phyloP scores from a whole-genome alignment of 352 stramenopile species.

The Phytophthora cryptogea region DNA sequence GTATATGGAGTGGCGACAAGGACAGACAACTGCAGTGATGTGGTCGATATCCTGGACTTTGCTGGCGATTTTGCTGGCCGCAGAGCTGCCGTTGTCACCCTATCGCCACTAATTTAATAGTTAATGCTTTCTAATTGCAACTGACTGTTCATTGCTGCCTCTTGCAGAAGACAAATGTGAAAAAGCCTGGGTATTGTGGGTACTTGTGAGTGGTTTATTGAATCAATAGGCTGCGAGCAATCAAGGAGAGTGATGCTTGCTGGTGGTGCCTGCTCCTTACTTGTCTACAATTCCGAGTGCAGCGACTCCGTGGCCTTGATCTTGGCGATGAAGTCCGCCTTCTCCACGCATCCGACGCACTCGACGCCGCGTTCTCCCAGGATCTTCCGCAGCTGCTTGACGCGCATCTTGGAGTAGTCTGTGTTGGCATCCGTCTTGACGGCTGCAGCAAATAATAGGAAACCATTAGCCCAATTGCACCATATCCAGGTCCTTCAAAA shows the following conservation, averaged over 20 bases:
- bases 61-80: slow-evolving; percentile 1
- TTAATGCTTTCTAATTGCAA: slow-evolving; percentile 10
- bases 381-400: slow-evolving; percentile 96
- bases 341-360: slow-evolving; percentile 94
- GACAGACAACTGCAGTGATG: not conserved
- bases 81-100: not conserved
- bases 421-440: slow-evolving; percentile 94
- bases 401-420: slow-evolving; percentile 94
- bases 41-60: not conserved
- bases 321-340: slow-evolving; percentile 95
- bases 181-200: not conserved
- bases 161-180: not conserved
- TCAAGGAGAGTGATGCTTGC: slow-evolving; percentile 2
- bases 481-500: no score
- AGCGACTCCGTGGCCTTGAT: slow-evolving; percentile 91
- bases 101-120: slow-evolving; percentile 42
- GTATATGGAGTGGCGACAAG: slow-evolving; percentile 13
- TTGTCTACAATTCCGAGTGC: slow-evolving; percentile 82
- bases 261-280: not conserved
- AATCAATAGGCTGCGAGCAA: slow-evolving; percentile 23
- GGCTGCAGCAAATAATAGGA: slow-evolving; percentile 42
- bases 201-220: slow-evolving; percentile 32
- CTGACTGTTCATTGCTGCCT: not conserved
- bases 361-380: slow-evolving; percentile 91
- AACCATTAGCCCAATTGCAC: no score